A percentile compares a stretch with the other conserved stretches of the same genome.
phyloP scores from a whole-genome alignment of 495 filamentous ascomycete genomes.

The Xylaria nigripes region DNA sequence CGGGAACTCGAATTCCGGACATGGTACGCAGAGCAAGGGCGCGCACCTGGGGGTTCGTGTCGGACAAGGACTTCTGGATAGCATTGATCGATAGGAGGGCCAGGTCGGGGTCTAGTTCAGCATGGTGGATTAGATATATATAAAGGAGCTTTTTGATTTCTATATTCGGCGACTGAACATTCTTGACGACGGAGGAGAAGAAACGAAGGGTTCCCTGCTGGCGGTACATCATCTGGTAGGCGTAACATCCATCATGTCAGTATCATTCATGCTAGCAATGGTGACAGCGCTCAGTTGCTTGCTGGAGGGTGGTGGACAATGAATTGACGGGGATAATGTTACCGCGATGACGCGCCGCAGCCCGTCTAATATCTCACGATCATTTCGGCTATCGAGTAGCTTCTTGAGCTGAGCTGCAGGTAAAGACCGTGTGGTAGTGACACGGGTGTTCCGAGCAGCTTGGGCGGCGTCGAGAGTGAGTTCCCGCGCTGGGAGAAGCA shows the following conservation, averaged over 20 bases:
- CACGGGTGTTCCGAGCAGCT: conserved; percentile 52
- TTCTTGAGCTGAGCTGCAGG: conserved; percentile 73
- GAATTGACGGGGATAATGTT: conserved; percentile 24
- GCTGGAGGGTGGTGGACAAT: background rate
- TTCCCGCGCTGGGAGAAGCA: conserved; percentile 62
- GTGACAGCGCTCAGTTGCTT: background rate
- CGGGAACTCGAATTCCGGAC: conserved; percentile 91
- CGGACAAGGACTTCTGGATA: conserved; percentile 93
- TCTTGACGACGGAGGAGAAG: conserved; percentile 94
- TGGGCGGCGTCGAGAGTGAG: conserved; percentile 94
- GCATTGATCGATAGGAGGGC: conserved; percentile 95
- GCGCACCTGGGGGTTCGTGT: conserved; percentile 79
- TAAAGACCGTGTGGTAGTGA: conserved; percentile 41
- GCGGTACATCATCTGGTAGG: conserved; percentile 79
- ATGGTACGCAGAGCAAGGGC: conserved; percentile 89
- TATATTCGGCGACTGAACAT: conserved; percentile 80
- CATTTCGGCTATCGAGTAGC: conserved; percentile 86
- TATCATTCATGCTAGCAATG: background rate
- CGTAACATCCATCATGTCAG: background rate
- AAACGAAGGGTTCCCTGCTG: conserved; percentile 72
- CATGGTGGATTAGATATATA: conserved; percentile 93
- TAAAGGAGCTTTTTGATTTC: conserved; percentile 97
- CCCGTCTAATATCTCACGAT: conserved; percentile 87
- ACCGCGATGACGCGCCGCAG: conserved; percentile 84
- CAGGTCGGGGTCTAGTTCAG: conserved; percentile 89